Evolutionary conservation across 495 filamentous ascomycete genomes (phyloP), one percentile per base, ranked within the genome.

Genomic region (Extremus antarcticus): DNA sequence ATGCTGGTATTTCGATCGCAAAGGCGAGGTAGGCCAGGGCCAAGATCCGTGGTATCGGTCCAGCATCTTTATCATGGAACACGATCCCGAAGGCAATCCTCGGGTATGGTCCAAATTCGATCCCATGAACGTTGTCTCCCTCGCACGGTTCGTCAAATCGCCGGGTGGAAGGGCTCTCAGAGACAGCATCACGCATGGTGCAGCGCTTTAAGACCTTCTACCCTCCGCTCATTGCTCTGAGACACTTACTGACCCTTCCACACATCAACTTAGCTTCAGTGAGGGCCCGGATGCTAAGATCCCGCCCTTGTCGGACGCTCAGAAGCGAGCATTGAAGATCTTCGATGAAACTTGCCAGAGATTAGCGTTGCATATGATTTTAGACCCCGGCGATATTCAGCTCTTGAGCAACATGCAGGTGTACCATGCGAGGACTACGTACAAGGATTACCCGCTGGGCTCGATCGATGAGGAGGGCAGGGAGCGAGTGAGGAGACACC

Each of bases 1-100:
- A 0, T 81, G 85, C 61, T 95, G 90, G 89, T 94, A 92, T 71
- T 92, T 95, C 65, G 90, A 95, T 67, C 86, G 89, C 57, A 95
- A 95, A 70, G 90, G 90, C 43, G 90, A 94, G 71, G 81, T 77
- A 1, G 82, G 77, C 32, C 72, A 75, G 38, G 88, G 86, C 24
- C 73, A 94, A 69, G 80, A 90, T 38, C 81, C 83, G 50, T 95
- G 79, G 63, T 86, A 91, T 65, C 76, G 78, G 25, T 81, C 81
- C 21, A 77, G 78, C 23, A 80, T 94, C 1, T 75, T 94, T 39
- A 94, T 88, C 66, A 72, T 90, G 1, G 88, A 82, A 65, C 69
- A 69, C 11, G 74, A 74, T 21, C 70, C 73, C 15, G 70, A 77
- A 46, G 69, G 64, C 25, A 62, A 56, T 16, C 7, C 48, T 25